Evolutionary conservation across 139 green algal genomes (phyloP).

Genomic region (Bryopsis sp.): DNA sequence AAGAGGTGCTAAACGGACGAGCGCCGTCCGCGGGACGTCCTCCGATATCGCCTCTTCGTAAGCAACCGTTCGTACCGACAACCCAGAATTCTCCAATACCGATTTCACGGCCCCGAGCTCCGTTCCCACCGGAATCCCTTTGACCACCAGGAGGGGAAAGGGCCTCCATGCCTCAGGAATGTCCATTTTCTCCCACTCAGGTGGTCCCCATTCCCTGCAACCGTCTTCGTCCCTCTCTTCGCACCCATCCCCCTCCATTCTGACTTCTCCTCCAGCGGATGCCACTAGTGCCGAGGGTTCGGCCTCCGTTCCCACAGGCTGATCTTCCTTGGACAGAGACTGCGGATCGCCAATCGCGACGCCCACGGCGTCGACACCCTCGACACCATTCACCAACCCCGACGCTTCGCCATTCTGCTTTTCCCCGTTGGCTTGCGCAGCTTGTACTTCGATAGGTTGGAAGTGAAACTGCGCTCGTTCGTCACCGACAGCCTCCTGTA

Average conservation of each 20-base stretch:
- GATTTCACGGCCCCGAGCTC: neutral
- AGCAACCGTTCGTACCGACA: constrained; percentile 19
- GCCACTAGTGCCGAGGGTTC: too few species aligned
- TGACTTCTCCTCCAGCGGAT: too few species aligned
- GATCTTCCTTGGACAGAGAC: neutral
- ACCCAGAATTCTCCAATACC: neutral
- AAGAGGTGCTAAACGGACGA: constrained; percentile 32
- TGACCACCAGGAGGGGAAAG: constrained; percentile 34
- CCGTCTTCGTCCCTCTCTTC: neutral
- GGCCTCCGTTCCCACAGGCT: neutral
- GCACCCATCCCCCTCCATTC: too few species aligned
- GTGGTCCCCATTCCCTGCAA: constrained; percentile 20
- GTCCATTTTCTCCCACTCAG: constrained; percentile 50
- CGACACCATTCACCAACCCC: neutral
- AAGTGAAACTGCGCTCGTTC: too few species aligned
- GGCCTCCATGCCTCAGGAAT: constrained; percentile 38
- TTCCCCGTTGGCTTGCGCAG: too few species aligned
- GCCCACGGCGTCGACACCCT: neutral
- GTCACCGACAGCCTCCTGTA: too few species aligned
- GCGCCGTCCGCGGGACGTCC: neutral
- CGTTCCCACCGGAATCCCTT: neutral
- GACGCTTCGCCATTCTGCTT: neutral
- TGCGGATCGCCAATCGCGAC: too few species aligned
- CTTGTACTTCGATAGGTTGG: too few species aligned
- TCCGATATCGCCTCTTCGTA: neutral